phyloP scores from a whole-genome alignment of 257 asterid species.

The Verbena officinalis region DNA sequence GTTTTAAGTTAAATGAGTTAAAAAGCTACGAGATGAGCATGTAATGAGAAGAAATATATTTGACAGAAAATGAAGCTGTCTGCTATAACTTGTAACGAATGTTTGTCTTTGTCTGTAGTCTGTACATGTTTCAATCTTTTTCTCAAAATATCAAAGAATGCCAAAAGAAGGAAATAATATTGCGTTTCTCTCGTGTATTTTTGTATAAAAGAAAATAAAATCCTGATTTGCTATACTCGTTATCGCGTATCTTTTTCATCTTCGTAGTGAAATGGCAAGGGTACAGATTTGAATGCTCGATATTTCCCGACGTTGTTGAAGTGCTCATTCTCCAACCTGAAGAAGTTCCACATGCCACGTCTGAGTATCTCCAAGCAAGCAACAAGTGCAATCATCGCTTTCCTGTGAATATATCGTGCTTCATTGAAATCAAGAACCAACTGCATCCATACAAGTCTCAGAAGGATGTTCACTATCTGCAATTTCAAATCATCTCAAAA shows the following conservation, averaged over 20 bases:
- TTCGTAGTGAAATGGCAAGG: constrained; percentile 78
- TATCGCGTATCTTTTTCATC: constrained; percentile 45
- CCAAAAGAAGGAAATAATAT: constrained; percentile 17
- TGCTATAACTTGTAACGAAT: neutral
- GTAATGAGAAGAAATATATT: too few relatives aligned
- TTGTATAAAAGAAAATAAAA: neutral
- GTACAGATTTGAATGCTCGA: constrained; percentile 72
- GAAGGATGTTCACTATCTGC: constrained; percentile 66
- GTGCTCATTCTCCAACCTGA: constrained; percentile 89
- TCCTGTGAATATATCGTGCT: constrained; percentile 50
- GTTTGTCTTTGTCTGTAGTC: too few relatives aligned
- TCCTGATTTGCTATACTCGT: neutral
- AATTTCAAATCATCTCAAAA: neutral
- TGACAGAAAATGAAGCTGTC: neutral
- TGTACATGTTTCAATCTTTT: neutral
- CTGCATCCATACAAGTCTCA: constrained; percentile 94
- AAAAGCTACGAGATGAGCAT: too few relatives aligned
- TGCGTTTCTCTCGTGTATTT: neutral
- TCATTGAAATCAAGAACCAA: constrained; percentile 58
- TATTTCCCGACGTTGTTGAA: constrained; percentile 77
- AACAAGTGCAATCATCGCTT: constrained; percentile 55
- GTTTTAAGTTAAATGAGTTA: too few relatives aligned
- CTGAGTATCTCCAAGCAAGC: constrained; percentile 84
- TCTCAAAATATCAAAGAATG: constrained; percentile 6
- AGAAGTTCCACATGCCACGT: constrained; percentile 90